A percentile compares a stretch with the other conserved stretches of the same genome.
These are phyloP conservation scores for Alternaria triticimaculans DNA, from an alignment of 2,329 filamentous ascomycete genomes.

Conservation along the genomic window DNA sequence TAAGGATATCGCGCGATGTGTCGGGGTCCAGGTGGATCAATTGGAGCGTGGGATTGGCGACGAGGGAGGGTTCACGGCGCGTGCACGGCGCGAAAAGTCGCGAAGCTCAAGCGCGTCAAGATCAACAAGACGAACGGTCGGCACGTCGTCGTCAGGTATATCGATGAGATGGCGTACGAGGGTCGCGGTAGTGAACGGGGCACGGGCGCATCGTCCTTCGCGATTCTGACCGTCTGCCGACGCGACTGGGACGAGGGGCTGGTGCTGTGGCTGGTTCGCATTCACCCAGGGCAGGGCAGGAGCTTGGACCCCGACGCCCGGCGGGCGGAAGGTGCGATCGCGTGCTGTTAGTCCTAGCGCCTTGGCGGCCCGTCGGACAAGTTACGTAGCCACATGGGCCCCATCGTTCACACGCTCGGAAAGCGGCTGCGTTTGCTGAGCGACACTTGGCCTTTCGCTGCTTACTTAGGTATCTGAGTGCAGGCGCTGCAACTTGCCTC, in stretches of 20 bases:
- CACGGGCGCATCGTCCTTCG: conserved; percentile 18
- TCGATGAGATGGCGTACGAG: neutral
- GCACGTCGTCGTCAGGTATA: conserved; percentile 6
- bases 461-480: neutral
- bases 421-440: neutral
- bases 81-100: conserved; percentile 3
- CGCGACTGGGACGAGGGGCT: conserved; percentile 28
- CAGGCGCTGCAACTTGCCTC: neutral
- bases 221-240: conserved; percentile 11
- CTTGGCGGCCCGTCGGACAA: conserved; percentile 24
- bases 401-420: neutral
- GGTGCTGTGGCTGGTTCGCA: conserved; percentile 31
- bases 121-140: neutral
- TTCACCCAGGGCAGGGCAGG: conserved; percentile 6
- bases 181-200: conserved; percentile 13
- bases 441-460: conserved; percentile 18
- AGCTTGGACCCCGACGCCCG: conserved; percentile 9
- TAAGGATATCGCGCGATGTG: neutral
- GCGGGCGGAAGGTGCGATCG: neutral
- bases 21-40: neutral
- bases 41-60: neutral
- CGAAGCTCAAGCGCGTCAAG: conserved; percentile 16
- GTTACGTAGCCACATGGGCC: conserved; percentile 39
- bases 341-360: conserved; percentile 8
- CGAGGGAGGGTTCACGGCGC: neutral